A percentile compares a stretch with the other conserved stretches of the same genome.
Evolutionary conservation across 345 rosid genomes (phyloP).

Genomic region (Combretum micranthum): DNA sequence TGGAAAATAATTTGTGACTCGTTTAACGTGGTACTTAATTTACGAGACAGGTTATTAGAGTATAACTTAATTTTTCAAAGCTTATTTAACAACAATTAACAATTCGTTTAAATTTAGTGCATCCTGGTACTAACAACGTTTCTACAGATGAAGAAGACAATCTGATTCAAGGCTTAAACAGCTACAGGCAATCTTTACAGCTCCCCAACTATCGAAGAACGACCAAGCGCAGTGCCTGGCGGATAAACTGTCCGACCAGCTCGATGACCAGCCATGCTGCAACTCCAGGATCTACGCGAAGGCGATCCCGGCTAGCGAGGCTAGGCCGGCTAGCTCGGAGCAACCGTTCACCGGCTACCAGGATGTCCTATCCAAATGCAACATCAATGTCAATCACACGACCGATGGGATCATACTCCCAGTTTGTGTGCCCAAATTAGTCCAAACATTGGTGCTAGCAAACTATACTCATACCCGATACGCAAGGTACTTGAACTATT

Average conservation of each 20-base stretch:
- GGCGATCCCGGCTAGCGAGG: constrained; percentile 13
- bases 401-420: constrained; percentile 50
- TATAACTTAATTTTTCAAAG: too few species aligned
- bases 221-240: constrained; percentile 60
- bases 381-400: constrained; percentile 42
- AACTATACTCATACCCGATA: constrained; percentile 54
- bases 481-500: constrained; percentile 48
- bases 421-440: constrained; percentile 57
- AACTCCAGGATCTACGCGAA: constrained; percentile 9
- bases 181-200: constrained; percentile 37
- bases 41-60: too few species aligned
- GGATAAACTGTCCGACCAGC: constrained; percentile 42
- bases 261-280: constrained; percentile 49
- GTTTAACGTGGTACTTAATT: too few species aligned
- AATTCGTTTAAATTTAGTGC: too few species aligned
- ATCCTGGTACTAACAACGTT: background rate
- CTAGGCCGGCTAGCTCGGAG: constrained; percentile 15
- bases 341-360: constrained; percentile 34
- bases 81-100: too few species aligned
- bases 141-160: constrained; percentile 48
- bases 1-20: too few species aligned
- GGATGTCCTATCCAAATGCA: constrained; percentile 41
- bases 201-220: constrained; percentile 39
- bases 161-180: constrained; percentile 71
- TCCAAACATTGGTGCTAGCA: constrained; percentile 55